Conservation (phyloP, 2,329 filamentous ascomycete genomes). For the Ophiostoma angusticollis region DNA sequence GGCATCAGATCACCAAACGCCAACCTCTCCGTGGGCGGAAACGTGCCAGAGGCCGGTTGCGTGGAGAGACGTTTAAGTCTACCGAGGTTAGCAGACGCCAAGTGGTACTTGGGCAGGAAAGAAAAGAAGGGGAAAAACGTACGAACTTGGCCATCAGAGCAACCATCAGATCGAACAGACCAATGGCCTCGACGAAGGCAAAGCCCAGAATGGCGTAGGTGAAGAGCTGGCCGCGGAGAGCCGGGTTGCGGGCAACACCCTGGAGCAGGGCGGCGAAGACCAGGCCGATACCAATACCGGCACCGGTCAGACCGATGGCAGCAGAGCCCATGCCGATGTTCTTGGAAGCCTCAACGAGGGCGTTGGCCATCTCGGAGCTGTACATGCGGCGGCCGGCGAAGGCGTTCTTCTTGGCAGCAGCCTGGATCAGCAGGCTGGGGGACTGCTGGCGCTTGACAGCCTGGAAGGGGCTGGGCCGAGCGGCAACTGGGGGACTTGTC, state of each 20-base stretch:
- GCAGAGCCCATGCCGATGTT: constrained; percentile 82
- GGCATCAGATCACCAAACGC: too few relatives aligned
- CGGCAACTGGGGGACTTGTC: constrained; percentile 32
- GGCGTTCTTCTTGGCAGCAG: constrained; percentile 50
- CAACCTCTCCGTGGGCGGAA: too few relatives aligned
- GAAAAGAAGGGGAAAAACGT: constrained; percentile 26
- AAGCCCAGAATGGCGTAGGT: constrained; percentile 52
- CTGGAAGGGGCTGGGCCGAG: constrained; percentile 51
- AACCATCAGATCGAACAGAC: constrained; percentile 58
- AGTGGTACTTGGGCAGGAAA: not conserved
- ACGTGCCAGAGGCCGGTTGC: too few relatives aligned
- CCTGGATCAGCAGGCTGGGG: constrained; percentile 49
- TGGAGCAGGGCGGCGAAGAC: constrained; percentile 84
- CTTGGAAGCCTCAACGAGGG: constrained; percentile 82
- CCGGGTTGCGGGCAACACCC: constrained; percentile 86
- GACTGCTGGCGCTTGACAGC: constrained; percentile 64
- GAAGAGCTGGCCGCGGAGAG: constrained; percentile 86
- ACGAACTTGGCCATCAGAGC: constrained; percentile 88
- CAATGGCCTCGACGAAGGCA: constrained; percentile 51
- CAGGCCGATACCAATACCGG: constrained; percentile 90
- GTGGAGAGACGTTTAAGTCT: too few relatives aligned
- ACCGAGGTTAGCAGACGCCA: too few relatives aligned
- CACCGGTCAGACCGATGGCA: constrained; percentile 84
- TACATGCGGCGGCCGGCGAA: constrained; percentile 56
- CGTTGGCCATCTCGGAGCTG: constrained; percentile 78